Base-by-base conservation (phyloP, 371 early-diverging fungal genomes). In the Neoconidiobolus thromboides region DNA sequence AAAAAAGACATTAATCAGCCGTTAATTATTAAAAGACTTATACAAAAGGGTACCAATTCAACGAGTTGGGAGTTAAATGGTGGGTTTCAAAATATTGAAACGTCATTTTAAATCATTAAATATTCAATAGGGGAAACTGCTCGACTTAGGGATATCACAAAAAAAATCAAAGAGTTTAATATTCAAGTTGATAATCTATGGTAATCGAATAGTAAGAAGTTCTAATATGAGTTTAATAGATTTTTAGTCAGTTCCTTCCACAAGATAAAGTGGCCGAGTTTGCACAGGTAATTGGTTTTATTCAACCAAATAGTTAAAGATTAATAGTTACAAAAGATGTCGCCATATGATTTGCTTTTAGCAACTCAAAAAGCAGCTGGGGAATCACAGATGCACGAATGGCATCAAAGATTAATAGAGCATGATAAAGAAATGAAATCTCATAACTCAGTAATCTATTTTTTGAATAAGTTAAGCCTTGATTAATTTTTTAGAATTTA, bases 141-240 rank as follows among this genome's bases (percentile, higher is more conserved):
- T 2, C 75, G 81, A 0, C 78, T 80, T 43, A 75, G 70, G 49
- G 83, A 83, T 12, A 80, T 95, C 2, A 64, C 77, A 55, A 69
- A 69, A 6, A 68, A 72, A 7, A 75, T 90, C 7, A 62, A 66
- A 15, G 59, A 64, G 3, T 69, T 93, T 57, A 77, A 85, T 58
- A 86, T 96, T 52, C 96, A 96, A 65, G 90, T 95, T n/a, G 90
- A 93, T 68, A 96, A 93, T 64, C 72, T 96, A 48, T 96, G 96
- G 79, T 92, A 91, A 67, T 76, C 74, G 58, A 46, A 1, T 43
- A 12, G 37, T 15, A 43, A 36, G 14, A 14, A 48, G 12, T 4
- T 48, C 12, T 37, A 6, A 3, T n/a, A 15, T n/a, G 41, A 38
- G 38, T 7, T 56, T 53, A 37, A 2, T 61, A 6, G 6, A 10